phyloP scores from a whole-genome alignment of 371 early-diverging fungal genomes.

The Haplosporangium sp. region DNA sequence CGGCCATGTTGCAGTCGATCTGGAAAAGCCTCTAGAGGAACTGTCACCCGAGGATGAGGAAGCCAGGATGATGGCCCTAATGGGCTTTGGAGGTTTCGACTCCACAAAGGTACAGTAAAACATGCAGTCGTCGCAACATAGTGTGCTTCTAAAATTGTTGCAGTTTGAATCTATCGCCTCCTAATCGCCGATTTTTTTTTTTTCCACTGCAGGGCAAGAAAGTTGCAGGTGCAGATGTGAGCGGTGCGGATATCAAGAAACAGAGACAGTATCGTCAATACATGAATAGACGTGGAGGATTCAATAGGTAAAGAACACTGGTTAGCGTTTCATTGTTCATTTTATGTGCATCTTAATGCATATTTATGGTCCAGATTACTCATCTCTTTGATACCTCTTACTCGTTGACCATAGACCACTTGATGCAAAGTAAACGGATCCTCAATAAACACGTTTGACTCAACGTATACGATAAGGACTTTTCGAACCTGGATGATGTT shows the following conservation, averaged over 20 bases:
- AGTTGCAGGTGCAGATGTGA: constrained; percentile 73
- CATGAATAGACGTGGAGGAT: constrained; percentile 96
- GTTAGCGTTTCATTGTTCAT: not conserved
- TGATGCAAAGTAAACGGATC: constrained; percentile 13
- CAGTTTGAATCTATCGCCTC: not conserved
- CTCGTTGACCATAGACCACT: constrained; percentile 2
- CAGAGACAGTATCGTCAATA: constrained; percentile 91
- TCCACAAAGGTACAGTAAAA: constrained; percentile 78
- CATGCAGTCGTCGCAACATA: too few species aligned
- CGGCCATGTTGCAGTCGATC: not conserved
- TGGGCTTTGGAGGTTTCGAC: constrained; percentile 93
- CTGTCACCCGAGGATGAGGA: constrained; percentile 65
- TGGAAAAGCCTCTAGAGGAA: constrained; percentile 26
- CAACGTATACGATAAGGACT: not conserved
- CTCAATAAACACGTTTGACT: constrained; percentile 1
- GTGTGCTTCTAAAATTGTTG: not conserved
- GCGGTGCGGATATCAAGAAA: constrained; percentile 78
- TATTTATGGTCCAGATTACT: not conserved
- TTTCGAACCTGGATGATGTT: not conserved
- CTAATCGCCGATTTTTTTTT: not conserved
- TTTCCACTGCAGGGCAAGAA: constrained; percentile 62
- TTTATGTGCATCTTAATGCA: not conserved
- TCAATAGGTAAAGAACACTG: constrained; percentile 68
- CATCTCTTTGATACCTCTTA: not conserved
- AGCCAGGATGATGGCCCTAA: constrained; percentile 71